Evolutionary conservation across 2,329 filamentous ascomycete species (phyloP).

Genomic region (Neofusicoccum cordaticola): DNA sequence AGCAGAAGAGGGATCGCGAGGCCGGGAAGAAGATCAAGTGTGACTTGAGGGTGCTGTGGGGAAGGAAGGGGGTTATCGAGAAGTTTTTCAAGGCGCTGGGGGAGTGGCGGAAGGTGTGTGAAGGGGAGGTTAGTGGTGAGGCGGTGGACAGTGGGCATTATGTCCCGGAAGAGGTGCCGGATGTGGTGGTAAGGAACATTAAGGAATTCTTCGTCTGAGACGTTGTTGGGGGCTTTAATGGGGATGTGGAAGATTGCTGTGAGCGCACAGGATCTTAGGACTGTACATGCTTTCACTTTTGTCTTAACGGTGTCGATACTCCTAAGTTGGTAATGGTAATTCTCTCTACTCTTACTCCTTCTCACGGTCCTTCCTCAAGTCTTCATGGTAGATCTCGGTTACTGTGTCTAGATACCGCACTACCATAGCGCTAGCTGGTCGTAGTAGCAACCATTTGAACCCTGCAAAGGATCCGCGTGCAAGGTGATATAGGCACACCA

Average conservation of each 20-base stretch:
- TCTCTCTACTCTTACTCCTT: too few species aligned
- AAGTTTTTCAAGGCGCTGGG: conserved; percentile 48
- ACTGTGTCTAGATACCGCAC: too few species aligned
- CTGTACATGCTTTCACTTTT: too few species aligned
- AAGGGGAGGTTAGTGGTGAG: conserved; percentile 24
- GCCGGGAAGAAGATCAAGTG: conserved; percentile 43
- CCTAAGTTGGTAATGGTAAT: too few species aligned
- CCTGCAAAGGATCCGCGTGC: too few species aligned
- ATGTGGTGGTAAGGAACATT: conserved; percentile 37
- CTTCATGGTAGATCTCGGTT: too few species aligned
- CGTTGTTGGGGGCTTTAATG: neutral
- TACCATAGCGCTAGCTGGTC: too few species aligned
- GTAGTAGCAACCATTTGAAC: too few species aligned
- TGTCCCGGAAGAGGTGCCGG: conserved; percentile 52
- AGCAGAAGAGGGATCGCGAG: conserved; percentile 46
- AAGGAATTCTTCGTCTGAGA: conserved; percentile 14
- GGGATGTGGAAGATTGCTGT: neutral
- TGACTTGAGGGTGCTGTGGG: conserved; percentile 52
- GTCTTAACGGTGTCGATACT: too few species aligned
- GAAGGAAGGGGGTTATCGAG: conserved; percentile 42
- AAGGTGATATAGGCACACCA: too few species aligned
- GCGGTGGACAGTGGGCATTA: conserved; percentile 49
- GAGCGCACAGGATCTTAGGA: too few species aligned
- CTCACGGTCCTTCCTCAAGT: too few species aligned
- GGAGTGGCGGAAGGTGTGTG: conserved; percentile 52